A percentile compares a stretch with the other conserved stretches of the same genome.
Conservation (phyloP, 371 early-diverging fungal species). For the Furculomyces boomerangus region DNA sequence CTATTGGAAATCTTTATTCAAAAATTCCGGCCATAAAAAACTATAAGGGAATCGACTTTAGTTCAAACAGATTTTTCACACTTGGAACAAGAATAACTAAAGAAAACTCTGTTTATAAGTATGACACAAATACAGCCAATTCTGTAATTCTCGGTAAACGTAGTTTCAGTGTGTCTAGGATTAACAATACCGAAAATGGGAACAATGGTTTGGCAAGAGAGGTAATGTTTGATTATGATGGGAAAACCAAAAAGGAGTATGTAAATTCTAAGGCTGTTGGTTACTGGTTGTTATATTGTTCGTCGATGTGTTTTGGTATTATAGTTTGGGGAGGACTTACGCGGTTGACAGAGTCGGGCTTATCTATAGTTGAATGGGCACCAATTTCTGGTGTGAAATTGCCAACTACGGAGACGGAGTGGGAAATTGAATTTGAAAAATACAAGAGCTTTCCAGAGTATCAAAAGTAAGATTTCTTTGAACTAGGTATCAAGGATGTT, state of each 20-base stretch:
- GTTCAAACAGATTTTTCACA: too few species aligned
- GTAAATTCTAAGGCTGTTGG: slow-evolving; percentile 34
- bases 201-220: too few species aligned
- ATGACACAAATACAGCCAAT: too few species aligned
- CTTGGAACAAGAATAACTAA: too few species aligned
- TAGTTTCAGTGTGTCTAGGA: too few species aligned
- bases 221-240: too few species aligned
- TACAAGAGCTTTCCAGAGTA: slow-evolving; percentile 95
- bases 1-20: too few species aligned
- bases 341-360: slow-evolving; percentile 85
- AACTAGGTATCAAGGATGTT: not conserved
- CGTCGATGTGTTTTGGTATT: slow-evolving; percentile 78
- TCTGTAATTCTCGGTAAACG: too few species aligned
- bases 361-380: slow-evolving; percentile 95
- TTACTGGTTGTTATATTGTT: slow-evolving; percentile 79
- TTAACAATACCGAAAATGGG: too few species aligned
- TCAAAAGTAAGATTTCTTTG: slow-evolving; percentile 28
- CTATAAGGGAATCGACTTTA: too few species aligned
- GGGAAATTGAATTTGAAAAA: slow-evolving; percentile 87
- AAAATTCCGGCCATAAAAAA: too few species aligned
- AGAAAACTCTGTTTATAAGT: too few species aligned
- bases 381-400: slow-evolving; percentile 83
- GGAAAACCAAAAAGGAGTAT: not conserved
- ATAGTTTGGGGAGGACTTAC: slow-evolving; percentile 92
- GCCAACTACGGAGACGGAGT: slow-evolving; percentile 69